These are phyloP conservation scores for Globisporangium mamillatum DNA, from an alignment of 352 stramenopile genomes.

Conservation along the genomic window DNA sequence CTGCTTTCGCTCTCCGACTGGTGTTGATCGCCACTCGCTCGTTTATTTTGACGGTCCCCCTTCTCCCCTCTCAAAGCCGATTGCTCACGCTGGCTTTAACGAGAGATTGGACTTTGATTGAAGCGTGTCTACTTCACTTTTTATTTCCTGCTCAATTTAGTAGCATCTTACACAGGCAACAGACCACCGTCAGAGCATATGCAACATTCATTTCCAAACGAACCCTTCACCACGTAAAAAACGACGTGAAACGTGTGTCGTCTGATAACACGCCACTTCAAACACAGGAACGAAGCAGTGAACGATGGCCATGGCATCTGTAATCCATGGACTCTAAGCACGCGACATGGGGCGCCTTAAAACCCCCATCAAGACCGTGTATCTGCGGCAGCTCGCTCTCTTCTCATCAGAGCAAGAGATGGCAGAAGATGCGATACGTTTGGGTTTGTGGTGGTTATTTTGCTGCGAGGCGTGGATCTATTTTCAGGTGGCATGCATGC, in stretches of 20 bases:
- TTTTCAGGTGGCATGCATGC: neutral
- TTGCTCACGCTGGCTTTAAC: neutral
- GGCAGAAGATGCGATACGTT: neutral
- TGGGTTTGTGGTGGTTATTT: conserved; percentile 1
- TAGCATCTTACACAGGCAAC: neutral
- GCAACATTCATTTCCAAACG: neutral
- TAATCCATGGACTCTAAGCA: neutral
- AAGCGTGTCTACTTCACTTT: neutral
- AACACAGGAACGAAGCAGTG: neutral
- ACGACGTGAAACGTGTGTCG: neutral
- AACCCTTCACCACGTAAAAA: neutral
- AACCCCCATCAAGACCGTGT: too few species aligned
- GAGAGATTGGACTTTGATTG: neutral
- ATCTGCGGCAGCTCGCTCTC: too few species aligned
- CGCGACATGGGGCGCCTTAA: neutral
- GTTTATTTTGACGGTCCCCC: conserved; percentile 1
- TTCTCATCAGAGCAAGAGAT: neutral
- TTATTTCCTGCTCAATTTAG: neutral
- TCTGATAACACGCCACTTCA: neutral
- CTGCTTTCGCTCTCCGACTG: conserved; percentile 5
- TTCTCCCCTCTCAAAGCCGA: neutral
- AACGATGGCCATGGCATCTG: neutral
- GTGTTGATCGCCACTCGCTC: conserved; percentile 15
- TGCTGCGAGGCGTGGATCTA: neutral
- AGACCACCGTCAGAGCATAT: neutral